A percentile compares a stretch with the other conserved stretches of the same genome.
These are phyloP conservation scores for Orbilia javanica DNA, from an alignment of 2,329 filamentous ascomycete species.

Conservation along the genomic window DNA sequence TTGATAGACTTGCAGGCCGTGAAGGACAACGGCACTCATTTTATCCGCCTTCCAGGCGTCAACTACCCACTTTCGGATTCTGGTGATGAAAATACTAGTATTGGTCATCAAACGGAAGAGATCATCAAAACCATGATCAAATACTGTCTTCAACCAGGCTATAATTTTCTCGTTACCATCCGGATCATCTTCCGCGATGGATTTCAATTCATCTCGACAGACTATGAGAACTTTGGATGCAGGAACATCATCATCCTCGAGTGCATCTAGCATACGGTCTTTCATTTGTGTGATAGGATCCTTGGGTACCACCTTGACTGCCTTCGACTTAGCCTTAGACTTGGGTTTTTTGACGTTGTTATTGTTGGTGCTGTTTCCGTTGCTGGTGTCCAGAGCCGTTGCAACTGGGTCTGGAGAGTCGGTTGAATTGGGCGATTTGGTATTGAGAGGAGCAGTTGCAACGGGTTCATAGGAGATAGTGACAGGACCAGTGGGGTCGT, in stretches of 20 bases:
- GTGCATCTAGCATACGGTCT: constrained; percentile 41
- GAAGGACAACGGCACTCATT: constrained; percentile 49
- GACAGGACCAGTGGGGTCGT: constrained; percentile 35
- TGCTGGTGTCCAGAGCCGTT: constrained; percentile 13
- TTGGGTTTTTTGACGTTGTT: constrained; percentile 42
- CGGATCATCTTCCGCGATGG: constrained; percentile 45
- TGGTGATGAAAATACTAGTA: constrained; percentile 26
- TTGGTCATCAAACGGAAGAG: constrained; percentile 45
- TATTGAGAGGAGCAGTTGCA: neutral
- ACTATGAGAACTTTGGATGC: constrained; percentile 18
- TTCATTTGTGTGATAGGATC: constrained; percentile 53
- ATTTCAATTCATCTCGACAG: constrained; percentile 44
- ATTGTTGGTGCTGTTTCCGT: too few species aligned
- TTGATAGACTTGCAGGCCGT: constrained; percentile 53
- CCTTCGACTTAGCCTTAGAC: constrained; percentile 23
- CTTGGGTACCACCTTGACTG: constrained; percentile 24
- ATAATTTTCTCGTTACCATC: constrained; percentile 49
- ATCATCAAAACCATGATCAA: constrained; percentile 55
- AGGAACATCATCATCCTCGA: constrained; percentile 46
- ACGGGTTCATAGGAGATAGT: constrained; percentile 48
- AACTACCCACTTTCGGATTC: constrained; percentile 53
- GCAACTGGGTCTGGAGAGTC: constrained; percentile 45
- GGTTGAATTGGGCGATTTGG: constrained; percentile 35
- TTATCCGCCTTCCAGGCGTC: constrained; percentile 52
- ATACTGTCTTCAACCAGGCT: constrained; percentile 50